phyloP scores from a whole-genome alignment of 148 eudicot species.

The Diospyros kaki region DNA sequence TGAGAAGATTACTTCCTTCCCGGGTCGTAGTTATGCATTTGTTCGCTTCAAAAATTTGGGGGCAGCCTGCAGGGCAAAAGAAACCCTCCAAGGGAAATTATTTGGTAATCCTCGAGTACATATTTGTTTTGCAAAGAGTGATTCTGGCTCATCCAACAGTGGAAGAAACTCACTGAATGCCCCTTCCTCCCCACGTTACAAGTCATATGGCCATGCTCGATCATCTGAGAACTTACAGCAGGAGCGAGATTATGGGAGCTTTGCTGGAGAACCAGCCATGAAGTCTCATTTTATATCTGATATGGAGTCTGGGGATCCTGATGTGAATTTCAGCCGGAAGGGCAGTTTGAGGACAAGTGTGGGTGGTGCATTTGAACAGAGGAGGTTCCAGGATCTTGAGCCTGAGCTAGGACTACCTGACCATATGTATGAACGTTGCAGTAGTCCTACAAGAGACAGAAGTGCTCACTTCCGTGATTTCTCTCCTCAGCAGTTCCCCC shows the following conservation, averaged over 20 bases:
- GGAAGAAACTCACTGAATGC: conserved; percentile 38
- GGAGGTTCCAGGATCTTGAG: conserved; percentile 39
- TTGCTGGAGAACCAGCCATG: conserved; percentile 29
- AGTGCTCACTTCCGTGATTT: conserved; percentile 35
- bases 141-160: conserved; percentile 43
- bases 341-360: conserved; percentile 28
- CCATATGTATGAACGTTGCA: conserved; percentile 27
- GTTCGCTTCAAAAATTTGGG: conserved; percentile 51
- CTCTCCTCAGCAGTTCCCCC: conserved; percentile 40
- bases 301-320: conserved; percentile 43
- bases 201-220: conserved; percentile 36
- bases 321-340: conserved; percentile 27
- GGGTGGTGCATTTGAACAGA: conserved; percentile 37
- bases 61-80: conserved; percentile 72
- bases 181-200: conserved; percentile 47
- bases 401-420: conserved; percentile 32
- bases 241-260: conserved; percentile 34
- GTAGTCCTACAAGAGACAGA: conserved; percentile 38
- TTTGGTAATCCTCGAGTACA: conserved; percentile 86
- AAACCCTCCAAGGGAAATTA: conserved; percentile 73
- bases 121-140: conserved; percentile 66
- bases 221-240: conserved; percentile 40
- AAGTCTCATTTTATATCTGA: conserved; percentile 35
- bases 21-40: conserved; percentile 79
- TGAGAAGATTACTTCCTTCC: conserved; percentile 70